Evolutionary conservation across 2,329 filamentous ascomycete genomes (phyloP).

Genomic region (Fusarium nelsonii): DNA sequence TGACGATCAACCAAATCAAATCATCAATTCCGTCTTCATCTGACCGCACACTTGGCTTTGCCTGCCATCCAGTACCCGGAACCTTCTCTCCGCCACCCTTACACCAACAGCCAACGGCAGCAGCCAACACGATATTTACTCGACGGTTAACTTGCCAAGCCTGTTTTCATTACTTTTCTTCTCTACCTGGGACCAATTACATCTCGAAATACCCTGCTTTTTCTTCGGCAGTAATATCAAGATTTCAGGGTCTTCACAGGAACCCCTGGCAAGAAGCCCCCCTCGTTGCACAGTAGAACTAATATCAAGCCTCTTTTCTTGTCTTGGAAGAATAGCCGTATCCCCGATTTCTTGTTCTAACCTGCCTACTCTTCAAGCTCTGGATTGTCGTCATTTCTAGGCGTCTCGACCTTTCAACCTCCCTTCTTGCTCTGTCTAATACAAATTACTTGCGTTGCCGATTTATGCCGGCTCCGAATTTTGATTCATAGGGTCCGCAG

Average conservation of each 20-base stretch:
- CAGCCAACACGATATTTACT: constrained; percentile 4
- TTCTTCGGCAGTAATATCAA: constrained; percentile 16
- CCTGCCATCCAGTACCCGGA: constrained; percentile 14
- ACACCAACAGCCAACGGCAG: constrained; percentile 1
- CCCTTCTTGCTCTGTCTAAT: background rate
- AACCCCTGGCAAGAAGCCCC: constrained; percentile 27
- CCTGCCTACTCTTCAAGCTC: background rate
- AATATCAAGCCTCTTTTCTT: constrained; percentile 16
- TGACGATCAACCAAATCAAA: constrained; percentile 34
- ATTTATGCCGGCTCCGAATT: constrained; percentile 18
- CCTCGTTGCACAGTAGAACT: constrained; percentile 18
- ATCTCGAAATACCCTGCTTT: constrained; percentile 8
- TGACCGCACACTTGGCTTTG: constrained; percentile 13
- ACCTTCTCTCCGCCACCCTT: constrained; percentile 31
- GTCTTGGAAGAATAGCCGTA: background rate
- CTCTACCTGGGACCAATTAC: background rate
- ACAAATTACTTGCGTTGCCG: constrained; percentile 10
- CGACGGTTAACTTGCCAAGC: constrained; percentile 9
- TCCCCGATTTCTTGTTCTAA: background rate
- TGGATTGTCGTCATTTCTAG: constrained; percentile 21
- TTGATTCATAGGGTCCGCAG: constrained; percentile 24
- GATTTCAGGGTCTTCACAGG: constrained; percentile 24
- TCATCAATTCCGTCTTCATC: constrained; percentile 24
- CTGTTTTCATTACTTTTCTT: constrained; percentile 8
- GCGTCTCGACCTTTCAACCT: constrained; percentile 1